Conservation (phyloP, 768 basidiomycete genomes). For the Leccinum variicolor region DNA sequence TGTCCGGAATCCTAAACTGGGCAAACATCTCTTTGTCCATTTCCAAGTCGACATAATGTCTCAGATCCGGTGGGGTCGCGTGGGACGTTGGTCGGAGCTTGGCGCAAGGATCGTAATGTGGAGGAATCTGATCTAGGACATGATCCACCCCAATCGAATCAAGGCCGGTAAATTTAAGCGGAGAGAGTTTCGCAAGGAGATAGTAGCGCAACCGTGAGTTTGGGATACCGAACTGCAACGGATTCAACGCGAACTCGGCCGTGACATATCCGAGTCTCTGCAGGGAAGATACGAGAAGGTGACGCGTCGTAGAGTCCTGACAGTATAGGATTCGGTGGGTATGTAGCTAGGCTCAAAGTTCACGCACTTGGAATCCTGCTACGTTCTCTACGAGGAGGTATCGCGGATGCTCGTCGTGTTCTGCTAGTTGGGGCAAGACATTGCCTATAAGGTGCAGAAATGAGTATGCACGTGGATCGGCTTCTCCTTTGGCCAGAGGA, state of each 20-base stretch:
- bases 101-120: constrained; percentile 31
- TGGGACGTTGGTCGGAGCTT: background rate
- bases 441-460: constrained; percentile 67
- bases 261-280: constrained; percentile 52
- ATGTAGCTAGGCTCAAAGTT: background rate
- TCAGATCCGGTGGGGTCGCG: constrained; percentile 3
- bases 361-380: constrained; percentile 73
- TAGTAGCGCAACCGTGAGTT: constrained; percentile 84
- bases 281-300: constrained; percentile 51
- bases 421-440: constrained; percentile 58
- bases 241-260: constrained; percentile 66
- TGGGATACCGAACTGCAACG: constrained; percentile 75
- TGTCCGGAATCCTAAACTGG: constrained; percentile 49
- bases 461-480: constrained; percentile 71
- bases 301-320: constrained; percentile 65
- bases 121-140: constrained; percentile 56
- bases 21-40: constrained; percentile 14
- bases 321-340: constrained; percentile 6
- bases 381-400: constrained; percentile 77
- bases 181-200: constrained; percentile 57
- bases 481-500: constrained; percentile 63
- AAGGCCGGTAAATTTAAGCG: constrained; percentile 36
- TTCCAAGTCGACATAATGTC: constrained; percentile 9
- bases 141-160: constrained; percentile 11
- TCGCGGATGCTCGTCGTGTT: constrained; percentile 44